Conservation (phyloP, 768 basidiomycete genomes). For the Nidularia pulvinata region DNA sequence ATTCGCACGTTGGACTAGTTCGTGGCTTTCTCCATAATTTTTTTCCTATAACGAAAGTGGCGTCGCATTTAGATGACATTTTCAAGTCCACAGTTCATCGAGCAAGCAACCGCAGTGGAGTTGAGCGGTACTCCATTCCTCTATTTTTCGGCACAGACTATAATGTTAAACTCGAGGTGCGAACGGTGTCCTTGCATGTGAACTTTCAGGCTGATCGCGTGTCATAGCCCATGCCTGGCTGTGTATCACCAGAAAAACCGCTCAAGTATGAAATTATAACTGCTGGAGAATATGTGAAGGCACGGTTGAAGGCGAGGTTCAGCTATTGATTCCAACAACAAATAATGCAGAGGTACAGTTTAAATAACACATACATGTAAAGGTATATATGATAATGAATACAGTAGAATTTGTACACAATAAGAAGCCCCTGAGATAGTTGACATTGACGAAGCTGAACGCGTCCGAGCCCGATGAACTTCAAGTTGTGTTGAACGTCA, state of each 20-base stretch:
- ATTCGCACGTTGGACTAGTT: constrained; percentile 89
- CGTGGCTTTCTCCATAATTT: constrained; percentile 11
- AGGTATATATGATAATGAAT: no score
- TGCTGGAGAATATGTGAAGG: constrained; percentile 85
- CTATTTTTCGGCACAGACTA: constrained; percentile 93
- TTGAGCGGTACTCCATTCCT: constrained; percentile 80
- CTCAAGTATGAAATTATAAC: constrained; percentile 70
- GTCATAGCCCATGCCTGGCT: constrained; percentile 47
- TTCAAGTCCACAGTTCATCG: constrained; percentile 93
- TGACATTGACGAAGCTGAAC: no score
- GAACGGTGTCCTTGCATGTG: constrained; percentile 5
- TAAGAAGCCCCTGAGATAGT: no score
- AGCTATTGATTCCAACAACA: constrained; percentile 5
- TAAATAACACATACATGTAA: no score
- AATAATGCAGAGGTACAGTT: no score
- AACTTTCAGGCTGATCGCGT: background rate
- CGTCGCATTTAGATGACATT: constrained; percentile 62
- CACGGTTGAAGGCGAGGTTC: constrained; percentile 70
- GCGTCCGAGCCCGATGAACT: no score
- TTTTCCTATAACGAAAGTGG: background rate
- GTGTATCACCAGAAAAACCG: constrained; percentile 37
- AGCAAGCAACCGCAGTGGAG: constrained; percentile 75
- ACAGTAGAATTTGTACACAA: no score
- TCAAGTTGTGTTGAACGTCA: no score
- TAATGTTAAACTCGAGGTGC: constrained; percentile 76